These are phyloP conservation scores for Cadophora luteo-olivacea DNA, from an alignment of 2,329 filamentous ascomycete genomes.

Conservation along the genomic window DNA sequence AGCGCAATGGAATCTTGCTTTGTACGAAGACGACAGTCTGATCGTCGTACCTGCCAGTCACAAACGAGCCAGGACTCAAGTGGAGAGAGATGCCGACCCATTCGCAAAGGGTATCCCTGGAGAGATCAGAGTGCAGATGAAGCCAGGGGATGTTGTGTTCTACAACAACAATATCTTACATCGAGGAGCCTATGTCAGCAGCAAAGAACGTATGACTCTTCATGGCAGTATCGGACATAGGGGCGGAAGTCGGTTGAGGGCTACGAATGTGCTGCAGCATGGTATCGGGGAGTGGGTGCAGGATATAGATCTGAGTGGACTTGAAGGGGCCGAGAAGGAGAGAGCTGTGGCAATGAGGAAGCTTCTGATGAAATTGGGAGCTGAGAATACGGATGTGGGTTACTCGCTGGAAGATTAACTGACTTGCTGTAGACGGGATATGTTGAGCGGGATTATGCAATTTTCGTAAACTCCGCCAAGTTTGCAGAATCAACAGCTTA, in stretches of 20 bases:
- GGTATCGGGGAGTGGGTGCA: conserved; percentile 72
- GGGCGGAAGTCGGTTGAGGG: conserved; percentile 60
- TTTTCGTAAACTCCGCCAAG: conserved; percentile 1
- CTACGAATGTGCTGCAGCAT: conserved; percentile 78
- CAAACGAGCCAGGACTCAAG: conserved; percentile 69
- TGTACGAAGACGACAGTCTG: conserved; percentile 76
- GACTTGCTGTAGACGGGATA: neutral
- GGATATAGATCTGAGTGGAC: conserved; percentile 59
- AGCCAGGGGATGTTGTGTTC: conserved; percentile 81
- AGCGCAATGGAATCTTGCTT: conserved; percentile 86
- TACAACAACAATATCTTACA: conserved; percentile 92
- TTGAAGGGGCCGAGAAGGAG: conserved; percentile 48
- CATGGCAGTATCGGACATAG: conserved; percentile 74
- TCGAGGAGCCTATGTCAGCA: conserved; percentile 67
- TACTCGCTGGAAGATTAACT: conserved; percentile 63
- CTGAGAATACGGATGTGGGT: conserved; percentile 65
- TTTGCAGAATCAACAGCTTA: neutral
- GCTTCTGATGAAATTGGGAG: conserved; percentile 67
- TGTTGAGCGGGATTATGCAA: neutral
- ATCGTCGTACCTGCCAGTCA: conserved; percentile 83
- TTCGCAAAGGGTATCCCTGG: conserved; percentile 66
- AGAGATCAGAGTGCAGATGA: conserved; percentile 69
- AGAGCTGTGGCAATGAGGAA: conserved; percentile 69
- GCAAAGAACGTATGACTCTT: conserved; percentile 70
- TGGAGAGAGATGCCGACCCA: conserved; percentile 71